Base-by-base conservation (phyloP, 2,329 filamentous ascomycete genomes). In the Pyrenophora tritici-repentis region DNA sequence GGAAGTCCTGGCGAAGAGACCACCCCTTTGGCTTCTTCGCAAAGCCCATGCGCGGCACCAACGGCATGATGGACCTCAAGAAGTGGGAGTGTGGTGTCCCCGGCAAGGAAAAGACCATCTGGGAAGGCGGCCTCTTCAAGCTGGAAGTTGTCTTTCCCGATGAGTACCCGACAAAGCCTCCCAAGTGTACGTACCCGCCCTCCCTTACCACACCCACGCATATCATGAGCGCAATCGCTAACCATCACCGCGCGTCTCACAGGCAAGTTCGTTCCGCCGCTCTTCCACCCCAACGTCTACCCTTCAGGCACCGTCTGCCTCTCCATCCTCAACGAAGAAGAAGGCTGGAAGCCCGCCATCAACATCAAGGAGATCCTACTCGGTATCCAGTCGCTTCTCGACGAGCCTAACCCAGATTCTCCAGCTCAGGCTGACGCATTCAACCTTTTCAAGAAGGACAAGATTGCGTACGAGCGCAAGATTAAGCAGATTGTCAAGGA, bases 281-380 rank as follows among this genome's bases (percentile, higher is more conserved):
- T 99, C 34, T 99, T 99, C 79, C 94, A 99, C 71, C 94, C 94
- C 0, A 99, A 99, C 74, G 94, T 99, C 62, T 99, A 99, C 73
- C 94, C 94, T 0, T 97, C 93, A 0, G 95, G 94, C 62, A 99
- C 94, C 40, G 94, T 99, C 56, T 99, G 94, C 72, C 83, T 99
- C 17, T 96, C 91, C 22, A 99, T 99, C 62, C 78, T 99, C 61
- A 99, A 97, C 77, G 95, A 99, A 74, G 94, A 99, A 67, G 94
- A 99, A 73, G 92, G 90, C 6, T 99, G 95, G 94, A 95, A 96
- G 75, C 95, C 94, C 1, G 93, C 94, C 6, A 99, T 99, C 68
- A 99, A 94, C 0, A 91, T 99, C 73, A 97, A 97, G 78, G 91
- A 97, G 76, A 97, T 99, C 58, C 83, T 97, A 5, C 83, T 97